Conservation (phyloP, 2,329 filamentous ascomycete species). For the Penicillium sp. region DNA sequence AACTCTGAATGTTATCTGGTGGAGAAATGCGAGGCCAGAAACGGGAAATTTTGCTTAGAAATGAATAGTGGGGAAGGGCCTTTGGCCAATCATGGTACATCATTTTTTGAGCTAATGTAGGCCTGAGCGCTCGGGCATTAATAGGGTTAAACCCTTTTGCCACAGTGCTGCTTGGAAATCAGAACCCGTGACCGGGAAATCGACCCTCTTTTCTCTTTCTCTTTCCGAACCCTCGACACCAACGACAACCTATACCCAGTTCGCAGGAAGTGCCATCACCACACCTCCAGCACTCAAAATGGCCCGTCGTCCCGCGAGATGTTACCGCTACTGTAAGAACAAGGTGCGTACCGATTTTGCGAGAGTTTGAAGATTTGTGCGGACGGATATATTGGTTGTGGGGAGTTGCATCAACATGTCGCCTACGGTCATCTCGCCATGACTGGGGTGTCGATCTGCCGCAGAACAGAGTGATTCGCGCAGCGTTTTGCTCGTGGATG, state of each 20-base stretch:
- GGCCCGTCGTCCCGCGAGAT: conserved; percentile 98
- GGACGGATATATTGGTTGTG: conserved; percentile 34
- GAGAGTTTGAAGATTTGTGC: conserved; percentile 25
- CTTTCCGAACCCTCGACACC: conserved; percentile 37
- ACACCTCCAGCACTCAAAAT: conserved; percentile 71
- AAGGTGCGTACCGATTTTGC: conserved; percentile 67
- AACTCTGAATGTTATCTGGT: background rate
- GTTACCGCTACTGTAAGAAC: conserved; percentile 99
- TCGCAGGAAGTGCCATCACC: conserved; percentile 49
- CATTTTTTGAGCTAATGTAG: accelerated
- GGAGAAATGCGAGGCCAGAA: background rate
- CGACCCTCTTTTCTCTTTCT: conserved; percentile 27
- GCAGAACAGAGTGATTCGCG: background rate
- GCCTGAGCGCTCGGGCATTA: conserved; percentile 4
- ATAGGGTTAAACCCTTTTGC: conserved; percentile 43
- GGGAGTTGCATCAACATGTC: conserved; percentile 17
- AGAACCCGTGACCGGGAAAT: conserved; percentile 32
- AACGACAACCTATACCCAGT: conserved; percentile 41
- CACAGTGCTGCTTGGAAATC: conserved; percentile 47
- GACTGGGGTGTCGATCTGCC: background rate
- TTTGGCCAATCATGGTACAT: background rate
- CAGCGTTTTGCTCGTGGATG: background rate
- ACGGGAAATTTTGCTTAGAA: background rate
- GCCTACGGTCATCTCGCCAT: conserved; percentile 4
- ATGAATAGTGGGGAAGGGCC: background rate